phyloP scores from a whole-genome alignment of 2,329 filamentous ascomycete genomes.

The Stagonosporopsis chrysanthemi region DNA sequence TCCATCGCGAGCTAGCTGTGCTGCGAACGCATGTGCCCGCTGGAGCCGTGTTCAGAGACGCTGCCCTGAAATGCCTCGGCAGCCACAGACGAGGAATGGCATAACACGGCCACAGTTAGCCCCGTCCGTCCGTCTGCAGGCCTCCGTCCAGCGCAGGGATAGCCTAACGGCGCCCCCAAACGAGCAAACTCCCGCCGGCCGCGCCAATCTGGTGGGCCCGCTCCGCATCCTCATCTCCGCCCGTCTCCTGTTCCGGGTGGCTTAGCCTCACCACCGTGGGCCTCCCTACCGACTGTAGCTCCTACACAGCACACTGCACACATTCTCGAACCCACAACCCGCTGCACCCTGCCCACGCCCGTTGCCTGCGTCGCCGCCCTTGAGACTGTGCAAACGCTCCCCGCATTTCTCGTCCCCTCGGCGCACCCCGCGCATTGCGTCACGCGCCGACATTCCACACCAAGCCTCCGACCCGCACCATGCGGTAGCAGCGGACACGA shows the following conservation, averaged over 20 bases:
- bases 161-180: conserved; percentile 15
- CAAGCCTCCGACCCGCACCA: conserved; percentile 35
- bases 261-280: conserved; percentile 25
- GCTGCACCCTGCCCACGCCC: neutral
- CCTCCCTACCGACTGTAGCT: conserved; percentile 17
- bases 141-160: conserved; percentile 6
- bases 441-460: conserved; percentile 24
- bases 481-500: conserved; percentile 51
- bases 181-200: conserved; percentile 14
- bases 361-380: conserved; percentile 10
- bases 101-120: too few species aligned
- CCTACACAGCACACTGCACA: neutral
- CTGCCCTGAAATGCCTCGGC: too few species aligned
- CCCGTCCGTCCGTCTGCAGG: conserved; percentile 1
- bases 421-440: conserved; percentile 11
- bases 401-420: conserved; percentile 6
- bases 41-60: neutral
- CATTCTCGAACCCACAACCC: neutral
- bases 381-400: conserved; percentile 1
- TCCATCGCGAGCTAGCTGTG: neutral
- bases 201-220: conserved; percentile 29
- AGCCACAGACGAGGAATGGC: too few species aligned
- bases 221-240: conserved; percentile 30
- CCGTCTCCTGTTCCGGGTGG: conserved; percentile 28
- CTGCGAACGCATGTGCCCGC: conserved; percentile 7